A percentile compares a stretch with the other conserved stretches of the same genome.
Conservation (phyloP, 192 early-diverging fungal species). For the Coemansia reversa region DNA sequence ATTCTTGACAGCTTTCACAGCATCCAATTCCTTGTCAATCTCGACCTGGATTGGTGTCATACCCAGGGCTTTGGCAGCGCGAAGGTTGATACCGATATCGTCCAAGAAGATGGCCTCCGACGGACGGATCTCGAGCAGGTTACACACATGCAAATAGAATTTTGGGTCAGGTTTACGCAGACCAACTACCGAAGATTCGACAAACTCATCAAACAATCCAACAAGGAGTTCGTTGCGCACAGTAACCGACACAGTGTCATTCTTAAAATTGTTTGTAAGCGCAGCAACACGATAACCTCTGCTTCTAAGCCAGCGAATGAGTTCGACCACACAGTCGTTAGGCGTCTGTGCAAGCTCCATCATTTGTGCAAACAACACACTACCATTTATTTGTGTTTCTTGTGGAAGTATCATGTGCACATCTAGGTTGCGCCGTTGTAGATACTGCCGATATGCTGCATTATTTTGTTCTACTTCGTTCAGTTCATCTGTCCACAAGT, state of each 20-base stretch:
- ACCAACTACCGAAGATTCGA: conserved; percentile 75
- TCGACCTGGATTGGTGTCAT: conserved; percentile 66
- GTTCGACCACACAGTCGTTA: conserved; percentile 26
- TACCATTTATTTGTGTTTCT: conserved; percentile 22
- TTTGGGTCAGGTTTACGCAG: conserved; percentile 81
- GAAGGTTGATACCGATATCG: conserved; percentile 79
- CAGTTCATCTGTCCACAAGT: conserved; percentile 38
- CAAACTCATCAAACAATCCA: conserved; percentile 66
- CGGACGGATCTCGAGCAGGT: conserved; percentile 66
- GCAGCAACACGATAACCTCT: conserved; percentile 70
- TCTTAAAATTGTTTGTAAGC: conserved; percentile 81
- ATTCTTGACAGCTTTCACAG: conserved; percentile 23
- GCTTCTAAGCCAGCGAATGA: conserved; percentile 35
- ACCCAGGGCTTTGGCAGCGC: conserved; percentile 68
- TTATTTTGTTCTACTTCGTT: conserved; percentile 47
- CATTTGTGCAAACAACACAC: conserved; percentile 36
- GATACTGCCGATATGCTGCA: conserved; percentile 33
- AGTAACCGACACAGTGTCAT: conserved; percentile 18
- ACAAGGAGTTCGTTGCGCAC: conserved; percentile 34
- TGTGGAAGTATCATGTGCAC: conserved; percentile 27
- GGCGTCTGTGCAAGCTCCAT: conserved; percentile 30
- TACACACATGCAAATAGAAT: conserved; percentile 71
- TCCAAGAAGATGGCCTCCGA: conserved; percentile 75
- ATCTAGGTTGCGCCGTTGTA: conserved; percentile 29
- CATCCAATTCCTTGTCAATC: conserved; percentile 34